Conservation (phyloP, 1,284 basidiomycete species). For the Trametes versicolor region DNA sequence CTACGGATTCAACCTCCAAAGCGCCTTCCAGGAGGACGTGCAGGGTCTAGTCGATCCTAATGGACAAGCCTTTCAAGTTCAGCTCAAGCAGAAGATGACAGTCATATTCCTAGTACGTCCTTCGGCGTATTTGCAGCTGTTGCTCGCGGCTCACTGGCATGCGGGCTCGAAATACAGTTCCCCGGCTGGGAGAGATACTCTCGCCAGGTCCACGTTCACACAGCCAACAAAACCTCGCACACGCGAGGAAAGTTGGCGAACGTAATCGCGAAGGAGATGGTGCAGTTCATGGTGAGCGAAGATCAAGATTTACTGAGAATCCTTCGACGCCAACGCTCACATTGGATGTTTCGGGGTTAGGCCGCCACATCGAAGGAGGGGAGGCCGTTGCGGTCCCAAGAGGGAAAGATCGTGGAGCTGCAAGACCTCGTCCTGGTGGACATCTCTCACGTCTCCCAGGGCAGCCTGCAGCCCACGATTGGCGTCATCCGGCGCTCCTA, state of each 20-base stretch:
- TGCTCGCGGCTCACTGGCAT: neutral
- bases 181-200: neutral
- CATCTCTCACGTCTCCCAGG: neutral
- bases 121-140: neutral
- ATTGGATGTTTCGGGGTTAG: too few species aligned
- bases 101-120: neutral
- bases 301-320: neutral
- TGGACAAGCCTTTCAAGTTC: neutral
- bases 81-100: neutral
- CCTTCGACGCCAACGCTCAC: neutral
- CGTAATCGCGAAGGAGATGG: neutral
- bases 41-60: neutral
- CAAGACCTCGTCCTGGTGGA: neutral
- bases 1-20: neutral
- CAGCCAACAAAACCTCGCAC: neutral
- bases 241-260: neutral
- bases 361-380: too few species aligned
- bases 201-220: neutral
- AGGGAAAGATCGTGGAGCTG: neutral
- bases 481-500: neutral
- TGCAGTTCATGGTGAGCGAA: neutral
- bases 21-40: neutral
- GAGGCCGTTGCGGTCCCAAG: neutral
- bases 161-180: neutral
- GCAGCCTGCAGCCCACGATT: neutral